Base-by-base conservation (phyloP, 371 early-diverging fungal species). In the Rhizomucor pusillus region DNA sequence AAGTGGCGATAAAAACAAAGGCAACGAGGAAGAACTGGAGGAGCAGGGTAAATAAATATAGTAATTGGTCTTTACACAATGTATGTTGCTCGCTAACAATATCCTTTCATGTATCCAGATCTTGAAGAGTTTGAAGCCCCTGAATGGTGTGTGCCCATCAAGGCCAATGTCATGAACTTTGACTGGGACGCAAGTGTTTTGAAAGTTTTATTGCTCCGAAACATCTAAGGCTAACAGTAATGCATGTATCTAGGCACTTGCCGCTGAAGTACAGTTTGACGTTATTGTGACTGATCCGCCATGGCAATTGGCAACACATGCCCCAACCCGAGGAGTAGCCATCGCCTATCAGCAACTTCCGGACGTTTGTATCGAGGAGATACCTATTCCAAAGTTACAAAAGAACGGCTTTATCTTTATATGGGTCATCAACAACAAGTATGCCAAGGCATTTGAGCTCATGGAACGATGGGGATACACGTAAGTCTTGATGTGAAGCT, bases 381-480 rank as follows among this genome's bases (percentile, higher is more conserved):
- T 95, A 12, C 96, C 96, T 13, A 90, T 95, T 44, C 86, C 82
- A 7, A 79, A 85, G 59, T 82, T 95, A 44, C 91, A 91, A 60
- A 75, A 77, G 29, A 87, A 91, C 53, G 96, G 96, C 14, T 93
- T 94, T 62, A 78, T 94, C 10, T 95, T 95, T 63, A 91, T 95
- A 45, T 95, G 96, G 96, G 95, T 94, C 22, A 94, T 95, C 71
- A 95, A 95, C 71, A 91, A 90, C 83, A 95, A 94, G 71, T 95
- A 92, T 70, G 87, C 88, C 49, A 91, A 89, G 64, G 94, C 94
- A 2, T 93, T 95, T 63, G 92, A 91, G 61, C 64, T 94, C 50
- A 90, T 96, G 90, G 87, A 87, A 66, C 84, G 85, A 66, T 96
- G 96, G 96, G 96, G 96, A 4, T 94, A 94, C 66, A 82, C 79